Evolutionary conservation across 331 rosid genomes (phyloP), one percentile per base, ranked within the genome.

Genomic region (Saraca asoca): DNA sequence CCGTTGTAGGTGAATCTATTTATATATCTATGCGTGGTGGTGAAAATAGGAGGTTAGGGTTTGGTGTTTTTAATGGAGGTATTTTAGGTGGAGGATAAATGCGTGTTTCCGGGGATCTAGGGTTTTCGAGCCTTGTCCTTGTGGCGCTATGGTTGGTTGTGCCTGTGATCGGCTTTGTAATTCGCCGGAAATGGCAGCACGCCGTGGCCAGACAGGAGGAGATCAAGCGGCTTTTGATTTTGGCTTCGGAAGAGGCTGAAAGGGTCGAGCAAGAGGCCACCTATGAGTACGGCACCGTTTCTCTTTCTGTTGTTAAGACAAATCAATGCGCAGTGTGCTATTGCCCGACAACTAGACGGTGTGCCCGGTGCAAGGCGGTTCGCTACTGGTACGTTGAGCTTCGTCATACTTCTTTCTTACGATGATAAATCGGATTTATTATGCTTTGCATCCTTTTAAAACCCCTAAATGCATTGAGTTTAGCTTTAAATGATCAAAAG

Each of bases 341-440:
- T 53, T 63, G 79, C 62, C 91, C 95, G 15, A 87, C 96, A 62
- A 83, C 89, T 18, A 83, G 87, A 0, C 91, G 93, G 15, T 92
- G 98, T 29, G 78, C 96, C 19, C 83, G 75, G 61, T 92, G 98
- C 79, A 92, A 89, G 79, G 82, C 87, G 16, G 93, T 87, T 68
- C 96, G 88, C 2, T 92, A 92, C 84, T 92, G 98, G 98, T 92
- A 77, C 7, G 85, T 67, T 58, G 10, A 9, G 37, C 67, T 12
- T 24, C 33, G 0, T 15, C 3, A 1, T 10, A 12, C 38, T 19
- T 24, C 49, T 46, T 33, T 2, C 20, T 0, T 8, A 7, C 24
- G 31, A 24, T 13, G 9, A 6, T 41, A 29, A 6, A 59, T 15
- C 7, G 31, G 31, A 24, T 60, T 33, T 44, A 59, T 64, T 44